These are phyloP conservation scores for Cladosporium halotolerans DNA, from an alignment of 2,329 filamentous ascomycete genomes.

Conservation along the genomic window DNA sequence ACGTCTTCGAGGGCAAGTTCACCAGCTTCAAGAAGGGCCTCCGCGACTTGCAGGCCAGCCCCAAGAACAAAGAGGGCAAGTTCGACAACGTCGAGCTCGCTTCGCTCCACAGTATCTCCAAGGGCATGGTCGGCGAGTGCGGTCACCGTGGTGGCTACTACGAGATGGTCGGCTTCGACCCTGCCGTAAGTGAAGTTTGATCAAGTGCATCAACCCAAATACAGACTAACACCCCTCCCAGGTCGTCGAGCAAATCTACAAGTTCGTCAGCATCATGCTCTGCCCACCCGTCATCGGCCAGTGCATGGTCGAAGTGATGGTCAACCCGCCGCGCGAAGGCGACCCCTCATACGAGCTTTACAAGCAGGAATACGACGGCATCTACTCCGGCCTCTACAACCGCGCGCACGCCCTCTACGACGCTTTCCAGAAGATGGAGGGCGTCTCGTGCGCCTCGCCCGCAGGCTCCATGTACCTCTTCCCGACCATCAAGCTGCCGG, in stretches of 20 bases:
- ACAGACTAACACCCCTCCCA: constrained; percentile 39
- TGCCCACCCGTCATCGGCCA: constrained; percentile 94
- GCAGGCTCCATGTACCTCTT: constrained; percentile 99
- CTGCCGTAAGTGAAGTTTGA: constrained; percentile 24
- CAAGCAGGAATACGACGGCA: constrained; percentile 74
- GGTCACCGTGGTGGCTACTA: constrained; percentile 97
- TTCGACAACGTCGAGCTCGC: constrained; percentile 85
- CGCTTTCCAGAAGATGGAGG: constrained; percentile 92
- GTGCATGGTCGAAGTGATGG: constrained; percentile 95
- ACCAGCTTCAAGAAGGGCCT: constrained; percentile 90
- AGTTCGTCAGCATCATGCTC: constrained; percentile 94
- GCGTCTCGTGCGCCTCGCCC: constrained; percentile 81
- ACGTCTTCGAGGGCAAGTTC: constrained; percentile 92
- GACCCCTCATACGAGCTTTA: constrained; percentile 82
- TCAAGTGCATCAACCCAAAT: background rate
- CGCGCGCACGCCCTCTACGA: constrained; percentile 81
- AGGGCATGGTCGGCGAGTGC: constrained; percentile 98
- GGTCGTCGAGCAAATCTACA: constrained; percentile 93
- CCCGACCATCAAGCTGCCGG: constrained; percentile 78
- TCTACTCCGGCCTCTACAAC: constrained; percentile 69
- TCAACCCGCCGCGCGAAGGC: constrained; percentile 82
- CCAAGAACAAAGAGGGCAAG: constrained; percentile 58
- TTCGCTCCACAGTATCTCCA: constrained; percentile 87
- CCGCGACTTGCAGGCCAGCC: constrained; percentile 65
- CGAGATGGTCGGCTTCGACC: constrained; percentile 83